These are phyloP conservation scores for Trametes hirsuta DNA, from an alignment of 1,284 basidiomycete genomes.

Conservation along the genomic window DNA sequence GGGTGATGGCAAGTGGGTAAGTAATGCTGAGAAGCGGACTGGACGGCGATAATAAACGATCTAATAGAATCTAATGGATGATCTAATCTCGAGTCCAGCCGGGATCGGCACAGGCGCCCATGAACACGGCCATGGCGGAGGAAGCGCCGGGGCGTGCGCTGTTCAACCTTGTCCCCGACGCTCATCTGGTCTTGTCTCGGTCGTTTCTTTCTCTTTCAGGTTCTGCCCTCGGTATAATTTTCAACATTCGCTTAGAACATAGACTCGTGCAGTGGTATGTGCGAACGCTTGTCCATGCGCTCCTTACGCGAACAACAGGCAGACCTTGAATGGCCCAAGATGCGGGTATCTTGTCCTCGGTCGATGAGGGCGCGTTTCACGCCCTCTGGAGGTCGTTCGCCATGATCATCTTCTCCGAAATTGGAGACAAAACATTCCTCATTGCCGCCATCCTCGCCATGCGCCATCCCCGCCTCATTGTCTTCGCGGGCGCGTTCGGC, in stretches of 20 bases:
- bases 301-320: not conserved
- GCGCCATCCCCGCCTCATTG: conserved; percentile 84
- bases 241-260: too few relatives aligned
- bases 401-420: conserved; percentile 91
- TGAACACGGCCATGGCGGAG: not conserved
- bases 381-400: conserved; percentile 77
- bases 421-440: conserved; percentile 98
- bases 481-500: conserved; percentile 89
- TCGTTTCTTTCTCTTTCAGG: not conserved
- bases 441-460: conserved; percentile 97
- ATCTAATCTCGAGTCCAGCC: too few relatives aligned
- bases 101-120: not conserved
- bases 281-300: not conserved
- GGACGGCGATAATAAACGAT: too few relatives aligned
- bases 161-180: not conserved
- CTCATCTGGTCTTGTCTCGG: not conserved
- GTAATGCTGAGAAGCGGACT: too few relatives aligned
- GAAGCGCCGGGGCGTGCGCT: not conserved
- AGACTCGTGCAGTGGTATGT: not conserved
- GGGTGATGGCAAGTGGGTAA: too few relatives aligned
- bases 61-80: too few relatives aligned
- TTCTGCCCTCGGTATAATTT: too few relatives aligned
- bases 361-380: conserved; percentile 45
- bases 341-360: conserved; percentile 21
- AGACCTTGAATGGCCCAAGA: conserved; percentile 31